Conservation (phyloP, 2,329 filamentous ascomycete genomes). For the Xylariaceae sp. region DNA sequence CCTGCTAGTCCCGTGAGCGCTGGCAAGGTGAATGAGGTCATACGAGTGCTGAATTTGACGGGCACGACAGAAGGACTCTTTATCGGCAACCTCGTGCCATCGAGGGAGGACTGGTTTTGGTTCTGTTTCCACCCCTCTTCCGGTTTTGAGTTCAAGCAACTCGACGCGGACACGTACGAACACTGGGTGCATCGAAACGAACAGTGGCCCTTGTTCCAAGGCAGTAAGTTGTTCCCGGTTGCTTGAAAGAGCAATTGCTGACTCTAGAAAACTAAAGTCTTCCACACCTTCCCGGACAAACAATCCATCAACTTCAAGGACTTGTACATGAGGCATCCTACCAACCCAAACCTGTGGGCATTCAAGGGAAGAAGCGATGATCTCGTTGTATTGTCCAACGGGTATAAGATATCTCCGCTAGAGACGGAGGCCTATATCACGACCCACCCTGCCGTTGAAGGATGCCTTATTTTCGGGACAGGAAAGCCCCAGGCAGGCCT, state of each 20-base stretch:
- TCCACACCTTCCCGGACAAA: slow-evolving; percentile 32
- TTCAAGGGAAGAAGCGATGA: slow-evolving; percentile 10
- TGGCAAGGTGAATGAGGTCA: slow-evolving; percentile 32
- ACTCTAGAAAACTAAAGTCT: slow-evolving; percentile 22
- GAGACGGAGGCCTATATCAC: slow-evolving; percentile 7
- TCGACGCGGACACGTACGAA: slow-evolving; percentile 31
- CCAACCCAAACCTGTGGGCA: slow-evolving; percentile 4
- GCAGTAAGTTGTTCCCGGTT: slow-evolving; percentile 9
- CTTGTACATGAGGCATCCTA: slow-evolving; percentile 5
- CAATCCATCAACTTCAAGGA: slow-evolving; percentile 7
- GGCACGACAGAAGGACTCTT: slow-evolving; percentile 36
- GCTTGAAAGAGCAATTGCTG: not conserved
- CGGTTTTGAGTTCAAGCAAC: slow-evolving; percentile 35
- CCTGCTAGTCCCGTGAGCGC: slow-evolving; percentile 32
- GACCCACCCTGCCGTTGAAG: slow-evolving; percentile 2
- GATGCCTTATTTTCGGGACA: slow-evolving; percentile 2
- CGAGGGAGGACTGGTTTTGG: slow-evolving; percentile 29
- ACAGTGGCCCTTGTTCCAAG: slow-evolving; percentile 30
- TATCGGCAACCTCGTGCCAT: slow-evolving; percentile 31
- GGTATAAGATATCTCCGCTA: slow-evolving; percentile 5
- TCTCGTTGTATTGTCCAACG: slow-evolving; percentile 5
- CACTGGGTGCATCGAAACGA: slow-evolving; percentile 35
- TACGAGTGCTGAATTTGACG: slow-evolving; percentile 35
- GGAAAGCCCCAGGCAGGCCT: slow-evolving; percentile 6
- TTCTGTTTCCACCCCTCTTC: slow-evolving; percentile 35